Conservation (phyloP, 2,329 filamentous ascomycete species). For the Aspergillus brasiliensis region DNA sequence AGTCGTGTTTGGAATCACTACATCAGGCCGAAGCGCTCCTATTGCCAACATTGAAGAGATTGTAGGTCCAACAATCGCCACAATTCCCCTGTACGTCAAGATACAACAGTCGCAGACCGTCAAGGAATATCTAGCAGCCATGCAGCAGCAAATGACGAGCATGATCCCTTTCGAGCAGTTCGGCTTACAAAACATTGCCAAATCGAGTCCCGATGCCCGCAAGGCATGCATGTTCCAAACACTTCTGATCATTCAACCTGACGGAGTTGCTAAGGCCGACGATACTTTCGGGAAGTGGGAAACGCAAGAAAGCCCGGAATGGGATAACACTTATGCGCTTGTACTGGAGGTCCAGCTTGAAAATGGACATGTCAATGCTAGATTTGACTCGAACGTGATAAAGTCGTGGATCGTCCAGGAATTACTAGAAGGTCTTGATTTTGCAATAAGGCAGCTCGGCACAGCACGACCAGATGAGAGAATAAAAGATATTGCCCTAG, state of each 20-base stretch:
- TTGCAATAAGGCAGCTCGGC: too few relatives aligned
- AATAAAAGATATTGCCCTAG: too few relatives aligned
- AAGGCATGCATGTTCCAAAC: conserved; percentile 45
- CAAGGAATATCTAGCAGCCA: conserved; percentile 52
- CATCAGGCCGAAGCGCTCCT: conserved; percentile 48
- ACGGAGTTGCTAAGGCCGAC: too few relatives aligned
- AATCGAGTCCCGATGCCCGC: conserved; percentile 47
- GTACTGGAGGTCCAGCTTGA: too few relatives aligned
- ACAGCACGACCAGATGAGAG: too few relatives aligned
- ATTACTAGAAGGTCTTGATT: too few relatives aligned
- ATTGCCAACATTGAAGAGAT: conserved; percentile 45
- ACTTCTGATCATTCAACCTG: conserved; percentile 40
- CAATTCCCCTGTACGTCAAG: conserved; percentile 42
- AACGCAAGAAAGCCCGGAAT: background rate
- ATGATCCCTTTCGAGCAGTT: conserved; percentile 64
- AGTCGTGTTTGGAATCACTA: conserved; percentile 47
- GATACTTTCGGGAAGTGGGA: background rate
- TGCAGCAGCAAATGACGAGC: conserved; percentile 55
- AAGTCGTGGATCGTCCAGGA: too few relatives aligned
- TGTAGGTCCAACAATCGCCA: conserved; percentile 48
- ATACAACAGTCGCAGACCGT: conserved; percentile 36
- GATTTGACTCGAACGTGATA: too few relatives aligned
- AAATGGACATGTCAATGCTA: too few relatives aligned
- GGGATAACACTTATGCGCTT: too few relatives aligned
- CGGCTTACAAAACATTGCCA: conserved; percentile 50